Percentiles rank a stretch among this genome's conserved stretches.
Conservation (phyloP, 1,284 basidiomycete species). For the Malassezia caprae region DNA sequence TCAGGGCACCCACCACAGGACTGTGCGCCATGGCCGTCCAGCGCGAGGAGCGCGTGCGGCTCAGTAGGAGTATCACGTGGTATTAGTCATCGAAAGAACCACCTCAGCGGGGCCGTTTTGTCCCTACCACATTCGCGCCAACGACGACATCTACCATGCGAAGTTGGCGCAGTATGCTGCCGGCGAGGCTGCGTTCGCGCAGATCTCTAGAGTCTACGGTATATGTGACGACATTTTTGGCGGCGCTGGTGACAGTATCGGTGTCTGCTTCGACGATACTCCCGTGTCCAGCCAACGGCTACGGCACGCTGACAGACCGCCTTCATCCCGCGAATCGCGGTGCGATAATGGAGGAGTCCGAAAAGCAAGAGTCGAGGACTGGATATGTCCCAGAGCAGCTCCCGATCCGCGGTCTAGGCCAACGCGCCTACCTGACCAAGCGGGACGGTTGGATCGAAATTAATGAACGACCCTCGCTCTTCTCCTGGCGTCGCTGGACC, state of each 20-base stretch:
- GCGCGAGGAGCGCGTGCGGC: background rate
- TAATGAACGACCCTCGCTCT: constrained; percentile 18
- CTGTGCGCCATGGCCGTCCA: background rate
- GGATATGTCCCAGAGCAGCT: background rate
- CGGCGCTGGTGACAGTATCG: constrained; percentile 27
- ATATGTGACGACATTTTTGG: constrained; percentile 28
- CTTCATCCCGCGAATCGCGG: background rate
- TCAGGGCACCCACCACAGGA: background rate
- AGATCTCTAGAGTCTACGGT: constrained; percentile 18
- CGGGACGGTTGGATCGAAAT: constrained; percentile 35
- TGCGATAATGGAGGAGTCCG: constrained; percentile 10
- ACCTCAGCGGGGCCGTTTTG: too few relatives aligned
- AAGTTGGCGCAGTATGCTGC: background rate
- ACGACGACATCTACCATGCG: background rate
- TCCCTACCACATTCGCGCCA: background rate
- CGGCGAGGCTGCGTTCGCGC: background rate
- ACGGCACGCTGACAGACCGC: background rate
- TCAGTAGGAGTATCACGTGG: background rate
- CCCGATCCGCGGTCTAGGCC: constrained; percentile 18
- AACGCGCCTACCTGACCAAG: constrained; percentile 22
- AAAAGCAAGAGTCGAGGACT: background rate
- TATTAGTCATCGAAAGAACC: constrained; percentile 4
- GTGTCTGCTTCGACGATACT: constrained; percentile 28
- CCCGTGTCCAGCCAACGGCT: constrained; percentile 27
- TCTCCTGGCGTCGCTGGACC: constrained; percentile 14